phyloP scores from a whole-genome alignment of 257 asterid species.

The Ilex aquifolium region DNA sequence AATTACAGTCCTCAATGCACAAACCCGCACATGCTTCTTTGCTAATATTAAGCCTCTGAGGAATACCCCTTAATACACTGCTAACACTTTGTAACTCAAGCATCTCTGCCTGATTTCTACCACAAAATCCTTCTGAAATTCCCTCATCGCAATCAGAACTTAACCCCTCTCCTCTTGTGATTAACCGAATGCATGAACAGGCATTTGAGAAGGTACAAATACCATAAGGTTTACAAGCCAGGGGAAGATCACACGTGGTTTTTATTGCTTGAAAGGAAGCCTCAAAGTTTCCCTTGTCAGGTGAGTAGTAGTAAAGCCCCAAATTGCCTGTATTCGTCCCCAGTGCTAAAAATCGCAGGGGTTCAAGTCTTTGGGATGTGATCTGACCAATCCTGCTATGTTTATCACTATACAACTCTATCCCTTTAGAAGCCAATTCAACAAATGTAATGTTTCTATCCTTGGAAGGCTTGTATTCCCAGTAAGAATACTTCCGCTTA shows the following conservation, averaged over 20 bases:
- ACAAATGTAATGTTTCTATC: slow-evolving; percentile 56
- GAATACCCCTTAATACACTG: slow-evolving; percentile 47
- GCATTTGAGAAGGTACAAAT: slow-evolving; percentile 58
- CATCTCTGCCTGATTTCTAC: slow-evolving; percentile 39
- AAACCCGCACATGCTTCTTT: slow-evolving; percentile 40
- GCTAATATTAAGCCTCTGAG: slow-evolving; percentile 20
- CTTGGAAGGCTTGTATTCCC: slow-evolving; percentile 52
- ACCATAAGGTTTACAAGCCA: slow-evolving; percentile 60
- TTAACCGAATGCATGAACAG: slow-evolving; percentile 54
- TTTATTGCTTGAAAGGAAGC: slow-evolving; percentile 56
- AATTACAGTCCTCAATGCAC: slow-evolving; percentile 58
- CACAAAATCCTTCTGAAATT: slow-evolving; percentile 37
- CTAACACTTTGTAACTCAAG: slow-evolving; percentile 53
- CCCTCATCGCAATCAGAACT: slow-evolving; percentile 29
- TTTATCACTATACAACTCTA: slow-evolving; percentile 48
- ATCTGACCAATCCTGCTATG: slow-evolving; percentile 38
- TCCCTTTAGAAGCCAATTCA: slow-evolving; percentile 50
- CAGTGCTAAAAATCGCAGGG: slow-evolving; percentile 54
- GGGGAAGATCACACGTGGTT: slow-evolving; percentile 63
- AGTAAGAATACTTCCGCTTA: slow-evolving; percentile 58
- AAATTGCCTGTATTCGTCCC: slow-evolving; percentile 53
- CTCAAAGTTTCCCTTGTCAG: slow-evolving; percentile 34
- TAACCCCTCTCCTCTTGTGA: slow-evolving; percentile 18
- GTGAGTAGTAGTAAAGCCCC: slow-evolving; percentile 57
- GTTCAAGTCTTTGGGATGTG: slow-evolving; percentile 21